Base-by-base conservation (phyloP, 177 flowering plant genomes). In the Vitis hybrid region DNA sequence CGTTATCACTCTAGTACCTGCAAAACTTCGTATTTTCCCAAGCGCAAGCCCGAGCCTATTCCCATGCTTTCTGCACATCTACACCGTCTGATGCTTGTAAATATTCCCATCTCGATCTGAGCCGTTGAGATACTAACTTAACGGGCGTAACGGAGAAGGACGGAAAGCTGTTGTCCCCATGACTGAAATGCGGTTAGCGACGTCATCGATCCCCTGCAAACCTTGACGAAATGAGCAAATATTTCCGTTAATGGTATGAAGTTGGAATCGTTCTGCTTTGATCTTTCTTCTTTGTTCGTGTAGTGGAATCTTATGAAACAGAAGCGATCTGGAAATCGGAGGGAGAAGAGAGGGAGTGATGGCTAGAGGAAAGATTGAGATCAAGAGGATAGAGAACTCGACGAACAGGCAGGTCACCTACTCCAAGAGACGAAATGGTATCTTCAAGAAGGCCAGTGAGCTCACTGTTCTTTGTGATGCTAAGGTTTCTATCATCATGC, bases 311-410 rank as follows among this genome's bases (percentile, higher is more conserved):
- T 0, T 6, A 41, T 41, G 48, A 55, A 58, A 54, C 15, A 24
- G 53, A 63, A 63, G 57, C 54, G 55, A 78, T 46, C 51, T 57
- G 63, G 70, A 58, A 66, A 48, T 57, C 58, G 64, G 50, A 24
- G 63, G 63, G 59, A 59, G 68, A 30, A n/a, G 51, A 32, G 8
- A 9, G n/a, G 64, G 58, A 66, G 67, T 68, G 12, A 88, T 90
- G 92, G 87, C 90, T 35, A 67, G 94, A 56, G 92, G 94, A 32
- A 90, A 90, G 88, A 85, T 86, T 67, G 83, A 90, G 91, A 88
- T 90, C 75, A 86, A 81, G 87, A 79, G 66, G 74, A 90, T 88
- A 13, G 92, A 90, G 77, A 90, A 90, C 82, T 3, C 80, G 12
- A 88, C 90, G 10, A 85, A 82, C 82, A 77, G 90, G 80, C 94